Evolutionary conservation across 1,284 basidiomycete species (phyloP).

Genomic region (Entoloma clypeatum): DNA sequence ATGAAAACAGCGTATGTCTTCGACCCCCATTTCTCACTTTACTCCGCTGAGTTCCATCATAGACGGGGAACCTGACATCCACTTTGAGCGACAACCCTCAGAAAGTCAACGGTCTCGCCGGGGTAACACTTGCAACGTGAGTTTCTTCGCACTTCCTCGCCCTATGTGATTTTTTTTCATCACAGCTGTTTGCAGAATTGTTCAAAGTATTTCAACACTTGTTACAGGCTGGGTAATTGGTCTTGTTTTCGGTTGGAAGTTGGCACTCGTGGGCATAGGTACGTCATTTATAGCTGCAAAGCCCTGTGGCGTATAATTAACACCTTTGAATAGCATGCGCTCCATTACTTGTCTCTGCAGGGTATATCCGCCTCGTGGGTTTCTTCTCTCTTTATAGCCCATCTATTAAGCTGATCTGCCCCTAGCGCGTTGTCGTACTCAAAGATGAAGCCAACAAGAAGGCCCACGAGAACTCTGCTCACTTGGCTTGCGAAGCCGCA

Average conservation of each 20-base stretch:
- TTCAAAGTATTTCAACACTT: slow-evolving; percentile 77
- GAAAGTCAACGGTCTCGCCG: slow-evolving; percentile 88
- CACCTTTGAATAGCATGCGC: slow-evolving; percentile 61
- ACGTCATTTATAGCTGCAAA: too few species aligned
- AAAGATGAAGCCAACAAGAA: slow-evolving; percentile 88
- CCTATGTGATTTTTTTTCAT: slow-evolving; percentile 2
- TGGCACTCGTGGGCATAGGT: slow-evolving; percentile 75
- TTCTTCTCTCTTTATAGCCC: neutral
- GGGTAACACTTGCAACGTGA: slow-evolving; percentile 79
- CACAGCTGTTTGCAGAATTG: slow-evolving; percentile 46
- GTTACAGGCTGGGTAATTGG: slow-evolving; percentile 76
- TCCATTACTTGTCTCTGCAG: slow-evolving; percentile 79
- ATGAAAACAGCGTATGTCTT: slow-evolving; percentile 69
- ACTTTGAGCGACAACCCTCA: slow-evolving; percentile 87
- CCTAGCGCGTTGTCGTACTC: slow-evolving; percentile 71
- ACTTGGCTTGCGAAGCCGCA: slow-evolving; percentile 91
- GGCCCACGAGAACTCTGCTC: slow-evolving; percentile 81
- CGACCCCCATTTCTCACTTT: slow-evolving; percentile 16
- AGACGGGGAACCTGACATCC: slow-evolving; percentile 82
- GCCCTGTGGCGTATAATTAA: too few species aligned
- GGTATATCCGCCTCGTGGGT: slow-evolving; percentile 82
- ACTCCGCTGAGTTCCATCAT: neutral
- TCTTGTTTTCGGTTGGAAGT: slow-evolving; percentile 76
- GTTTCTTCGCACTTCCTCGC: slow-evolving; percentile 26
- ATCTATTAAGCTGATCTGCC: neutral